These are phyloP conservation scores for Neltuma alba DNA, from an alignment of 306 rosid species.

Conservation along the genomic window DNA sequence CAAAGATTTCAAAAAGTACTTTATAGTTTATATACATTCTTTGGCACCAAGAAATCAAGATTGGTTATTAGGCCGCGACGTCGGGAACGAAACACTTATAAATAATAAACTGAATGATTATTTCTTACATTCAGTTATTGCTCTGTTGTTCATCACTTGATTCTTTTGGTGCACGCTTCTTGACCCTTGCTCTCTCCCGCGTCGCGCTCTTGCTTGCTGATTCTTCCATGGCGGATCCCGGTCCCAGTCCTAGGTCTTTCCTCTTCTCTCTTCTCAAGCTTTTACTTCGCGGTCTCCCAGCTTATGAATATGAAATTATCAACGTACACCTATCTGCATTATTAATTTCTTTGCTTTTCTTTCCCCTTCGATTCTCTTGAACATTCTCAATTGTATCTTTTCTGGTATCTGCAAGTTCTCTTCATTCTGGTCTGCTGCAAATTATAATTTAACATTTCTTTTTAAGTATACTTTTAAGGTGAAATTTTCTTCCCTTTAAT, in stretches of 20 bases:
- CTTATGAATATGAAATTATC: background rate
- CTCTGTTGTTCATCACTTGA: background rate
- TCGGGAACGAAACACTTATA: too few species aligned
- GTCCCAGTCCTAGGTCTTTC: constrained; percentile 54
- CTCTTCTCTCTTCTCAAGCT: background rate
- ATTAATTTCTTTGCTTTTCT: background rate
- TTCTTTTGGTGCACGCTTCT: background rate
- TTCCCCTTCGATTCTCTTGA: background rate
- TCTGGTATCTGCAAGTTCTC: background rate
- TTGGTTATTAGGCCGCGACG: too few species aligned
- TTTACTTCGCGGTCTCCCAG: background rate
- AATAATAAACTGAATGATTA: too few species aligned
- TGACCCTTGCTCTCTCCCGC: background rate
- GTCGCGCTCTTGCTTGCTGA: constrained; percentile 32
- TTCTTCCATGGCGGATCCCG: constrained; percentile 45
- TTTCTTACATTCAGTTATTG: background rate
- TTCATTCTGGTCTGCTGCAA: background rate
- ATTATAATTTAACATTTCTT: background rate
- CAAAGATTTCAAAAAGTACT: too few species aligned
- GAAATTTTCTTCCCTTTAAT: background rate
- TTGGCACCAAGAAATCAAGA: too few species aligned
- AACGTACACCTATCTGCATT: background rate
- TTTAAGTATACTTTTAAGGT: background rate
- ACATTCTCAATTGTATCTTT: background rate
- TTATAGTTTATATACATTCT: too few species aligned